These are phyloP conservation scores for Tolypocladium pustulatum DNA, from an alignment of 2,329 filamentous ascomycete species.

Conservation along the genomic window DNA sequence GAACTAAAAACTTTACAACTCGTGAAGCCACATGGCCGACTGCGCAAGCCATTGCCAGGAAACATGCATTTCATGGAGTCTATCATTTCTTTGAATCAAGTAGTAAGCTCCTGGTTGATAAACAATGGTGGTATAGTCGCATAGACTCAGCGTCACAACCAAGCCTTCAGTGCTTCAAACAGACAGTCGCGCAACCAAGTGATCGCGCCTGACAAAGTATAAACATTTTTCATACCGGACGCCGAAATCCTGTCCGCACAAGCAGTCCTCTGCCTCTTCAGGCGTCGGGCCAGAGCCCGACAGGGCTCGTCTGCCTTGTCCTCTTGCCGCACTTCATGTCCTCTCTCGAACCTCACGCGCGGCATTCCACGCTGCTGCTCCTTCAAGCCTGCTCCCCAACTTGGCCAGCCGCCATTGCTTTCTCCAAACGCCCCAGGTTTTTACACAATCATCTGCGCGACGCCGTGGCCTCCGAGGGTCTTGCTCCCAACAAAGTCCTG, in stretches of 20 bases:
- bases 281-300: constrained; percentile 9
- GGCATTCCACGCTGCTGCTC: neutral
- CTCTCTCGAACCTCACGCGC: neutral
- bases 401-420: neutral
- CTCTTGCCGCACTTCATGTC: neutral
- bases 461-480: constrained; percentile 85
- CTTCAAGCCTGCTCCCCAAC: neutral
- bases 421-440: neutral
- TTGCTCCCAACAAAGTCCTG: constrained; percentile 89
- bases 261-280: constrained; percentile 6
- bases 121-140: constrained; percentile 1
- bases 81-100: constrained; percentile 1
- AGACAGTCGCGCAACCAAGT: neutral
- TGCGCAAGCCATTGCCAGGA: neutral
- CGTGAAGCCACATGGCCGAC: neutral
- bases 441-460: constrained; percentile 97
- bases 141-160: neutral
- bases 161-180: neutral
- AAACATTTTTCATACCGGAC: constrained; percentile 18
- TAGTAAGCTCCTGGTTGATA: neutral
- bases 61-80: neutral
- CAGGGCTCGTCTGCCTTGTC: neutral
- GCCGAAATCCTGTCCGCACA: constrained; percentile 17
- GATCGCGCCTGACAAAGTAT: constrained; percentile 5
- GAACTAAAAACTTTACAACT: no score